A percentile compares a stretch with the other conserved stretches of the same genome.
These are phyloP conservation scores for Penicillium sp. DNA, from an alignment of 2,329 filamentous ascomycete species.

Conservation along the genomic window DNA sequence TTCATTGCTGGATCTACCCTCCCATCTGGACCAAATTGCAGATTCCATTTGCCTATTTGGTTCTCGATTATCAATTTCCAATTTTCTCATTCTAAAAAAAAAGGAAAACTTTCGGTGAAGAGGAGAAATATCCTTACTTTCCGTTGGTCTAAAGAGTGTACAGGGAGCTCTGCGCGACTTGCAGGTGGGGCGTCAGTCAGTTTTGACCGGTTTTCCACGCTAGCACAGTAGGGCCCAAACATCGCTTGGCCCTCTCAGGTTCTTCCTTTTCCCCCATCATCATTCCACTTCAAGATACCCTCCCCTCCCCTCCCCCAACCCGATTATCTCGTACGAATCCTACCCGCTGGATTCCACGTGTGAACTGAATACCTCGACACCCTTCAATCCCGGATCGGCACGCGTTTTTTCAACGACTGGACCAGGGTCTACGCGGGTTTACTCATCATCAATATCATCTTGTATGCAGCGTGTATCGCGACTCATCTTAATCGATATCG, in stretches of 20 bases:
- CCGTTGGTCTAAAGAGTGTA: not conserved
- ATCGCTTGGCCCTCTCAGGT: constrained; percentile 44
- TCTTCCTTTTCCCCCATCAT: constrained; percentile 36
- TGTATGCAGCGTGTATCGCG: constrained; percentile 26
- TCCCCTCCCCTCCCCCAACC: constrained; percentile 17
- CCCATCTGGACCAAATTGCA: not conserved
- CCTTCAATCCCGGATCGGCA: constrained; percentile 18
- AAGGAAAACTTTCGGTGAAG: not conserved
- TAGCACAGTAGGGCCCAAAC: constrained; percentile 47
- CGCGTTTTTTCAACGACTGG: constrained; percentile 25
- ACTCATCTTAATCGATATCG: constrained; percentile 22
- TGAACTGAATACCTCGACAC: constrained; percentile 19
- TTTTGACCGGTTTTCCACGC: constrained; percentile 42
- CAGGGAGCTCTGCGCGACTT: constrained; percentile 27
- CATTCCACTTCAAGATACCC: constrained; percentile 34
- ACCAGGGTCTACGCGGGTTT: constrained; percentile 29
- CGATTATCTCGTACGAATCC: constrained; percentile 18
- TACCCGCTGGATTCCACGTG: constrained; percentile 16
- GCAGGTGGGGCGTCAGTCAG: constrained; percentile 43
- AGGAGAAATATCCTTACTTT: not conserved
- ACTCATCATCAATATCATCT: constrained; percentile 37
- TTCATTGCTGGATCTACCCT: constrained; percentile 30
- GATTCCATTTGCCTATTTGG: constrained; percentile 17
- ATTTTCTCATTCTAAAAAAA: not conserved
- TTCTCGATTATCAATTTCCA: constrained; percentile 6